Percentiles rank a stretch among this genome's conserved stretches.
These are phyloP conservation scores for Colletotrichum sp. DNA, from an alignment of 2,329 filamentous ascomycete genomes.

Conservation along the genomic window DNA sequence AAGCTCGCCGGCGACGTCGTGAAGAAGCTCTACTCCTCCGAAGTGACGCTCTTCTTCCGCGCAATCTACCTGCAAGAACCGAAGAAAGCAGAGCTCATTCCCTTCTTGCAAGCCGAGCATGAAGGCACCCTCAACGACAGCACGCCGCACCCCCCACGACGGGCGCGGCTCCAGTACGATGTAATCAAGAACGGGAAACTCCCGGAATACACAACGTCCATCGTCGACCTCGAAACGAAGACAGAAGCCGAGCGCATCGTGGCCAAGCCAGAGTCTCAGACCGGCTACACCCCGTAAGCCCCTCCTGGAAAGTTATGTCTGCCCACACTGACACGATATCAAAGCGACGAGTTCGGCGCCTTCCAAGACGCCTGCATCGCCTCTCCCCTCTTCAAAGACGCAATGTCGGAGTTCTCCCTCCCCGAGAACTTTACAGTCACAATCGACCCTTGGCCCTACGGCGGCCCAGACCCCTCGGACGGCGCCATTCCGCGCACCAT, in stretches of 20 bases:
- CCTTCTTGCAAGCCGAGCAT: slow-evolving; percentile 68
- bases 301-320: not conserved
- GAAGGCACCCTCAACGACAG: slow-evolving; percentile 48
- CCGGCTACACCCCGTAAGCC: slow-evolving; percentile 38
- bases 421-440: slow-evolving; percentile 48
- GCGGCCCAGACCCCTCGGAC: slow-evolving; percentile 44
- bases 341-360: slow-evolving; percentile 42
- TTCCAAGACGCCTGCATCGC: slow-evolving; percentile 45
- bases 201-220: slow-evolving; percentile 36
- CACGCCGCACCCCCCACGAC: slow-evolving; percentile 49
- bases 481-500: slow-evolving; percentile 45
- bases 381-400: slow-evolving; percentile 51
- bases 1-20: slow-evolving; percentile 49
- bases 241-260: slow-evolving; percentile 31
- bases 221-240: slow-evolving; percentile 41
- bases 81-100: slow-evolving; percentile 60
- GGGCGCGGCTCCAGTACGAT: slow-evolving; percentile 51
- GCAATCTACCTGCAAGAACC: slow-evolving; percentile 69
- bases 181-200: slow-evolving; percentile 34
- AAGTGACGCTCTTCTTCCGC: slow-evolving; percentile 49
- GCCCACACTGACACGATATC: not conserved
- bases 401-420: slow-evolving; percentile 50
- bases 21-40: slow-evolving; percentile 33
- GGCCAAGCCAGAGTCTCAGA: slow-evolving; percentile 35
- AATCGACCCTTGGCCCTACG: slow-evolving; percentile 72